A percentile compares a stretch with the other conserved stretches of the same genome.
Conservation (phyloP, 1,284 basidiomycete genomes). For the Papiliotrema laurentii region DNA sequence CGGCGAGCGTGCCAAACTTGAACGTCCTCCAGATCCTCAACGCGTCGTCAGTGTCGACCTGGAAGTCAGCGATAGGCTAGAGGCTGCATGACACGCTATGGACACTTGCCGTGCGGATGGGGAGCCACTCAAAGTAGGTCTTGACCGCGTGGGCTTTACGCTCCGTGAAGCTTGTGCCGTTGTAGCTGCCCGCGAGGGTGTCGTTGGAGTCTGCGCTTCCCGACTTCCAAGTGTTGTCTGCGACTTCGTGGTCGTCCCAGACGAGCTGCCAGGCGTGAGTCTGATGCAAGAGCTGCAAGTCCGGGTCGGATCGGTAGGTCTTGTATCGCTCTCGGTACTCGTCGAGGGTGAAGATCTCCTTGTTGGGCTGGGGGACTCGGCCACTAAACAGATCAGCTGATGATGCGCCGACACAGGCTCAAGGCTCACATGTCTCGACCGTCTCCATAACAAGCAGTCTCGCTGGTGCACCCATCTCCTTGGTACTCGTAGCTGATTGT, state of each 20-base stretch:
- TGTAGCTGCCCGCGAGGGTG: conserved; percentile 49
- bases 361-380: conserved; percentile 42
- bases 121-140: conserved; percentile 67
- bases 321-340: conserved; percentile 61
- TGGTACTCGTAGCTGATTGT: conserved; percentile 50
- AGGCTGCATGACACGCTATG: not conserved
- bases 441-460: conserved; percentile 40
- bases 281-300: conserved; percentile 55
- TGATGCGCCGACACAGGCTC: not conserved
- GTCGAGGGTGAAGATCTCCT: conserved; percentile 59
- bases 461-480: conserved; percentile 9
- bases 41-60: conserved; percentile 58
- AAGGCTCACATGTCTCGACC: conserved; percentile 22
- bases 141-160: conserved; percentile 60
- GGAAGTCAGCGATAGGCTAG: conserved; percentile 32
- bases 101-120: conserved; percentile 53
- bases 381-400: conserved; percentile 11
- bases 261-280: conserved; percentile 59
- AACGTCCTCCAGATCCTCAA: conserved; percentile 65
- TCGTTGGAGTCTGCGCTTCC: conserved; percentile 62
- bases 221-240: conserved; percentile 60
- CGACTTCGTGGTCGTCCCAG: conserved; percentile 63
- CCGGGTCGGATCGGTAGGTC: conserved; percentile 58
- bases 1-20: conserved; percentile 59
- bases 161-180: conserved; percentile 12